phyloP scores from a whole-genome alignment of 306 rosid species.

The Quillaja saponaria region DNA sequence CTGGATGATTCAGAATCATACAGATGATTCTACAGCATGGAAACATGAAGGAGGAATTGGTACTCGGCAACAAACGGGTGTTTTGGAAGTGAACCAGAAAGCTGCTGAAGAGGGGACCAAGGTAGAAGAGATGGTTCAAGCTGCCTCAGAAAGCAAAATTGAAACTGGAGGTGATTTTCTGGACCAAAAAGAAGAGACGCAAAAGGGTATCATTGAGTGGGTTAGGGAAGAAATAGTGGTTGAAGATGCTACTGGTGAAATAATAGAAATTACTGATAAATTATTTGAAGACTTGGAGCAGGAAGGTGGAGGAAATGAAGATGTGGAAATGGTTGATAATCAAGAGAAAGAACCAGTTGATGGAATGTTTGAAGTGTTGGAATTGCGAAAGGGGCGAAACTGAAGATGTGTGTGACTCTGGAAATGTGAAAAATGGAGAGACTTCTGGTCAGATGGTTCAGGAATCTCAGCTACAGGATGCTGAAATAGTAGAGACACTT shows the following conservation, averaged over 20 bases:
- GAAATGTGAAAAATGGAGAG: background rate
- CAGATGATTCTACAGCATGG: background rate
- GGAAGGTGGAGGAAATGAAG: conserved; percentile 25
- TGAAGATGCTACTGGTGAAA: conserved; percentile 9
- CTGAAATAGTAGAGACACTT: conserved; percentile 13
- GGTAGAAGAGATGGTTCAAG: conserved; percentile 2
- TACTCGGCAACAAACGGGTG: too few species aligned
- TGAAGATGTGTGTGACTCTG: conserved; percentile 4
- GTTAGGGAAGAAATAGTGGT: conserved; percentile 17
- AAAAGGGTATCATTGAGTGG: background rate
- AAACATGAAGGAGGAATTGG: too few species aligned
- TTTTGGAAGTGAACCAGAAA: too few species aligned
- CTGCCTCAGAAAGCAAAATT: conserved; percentile 4
- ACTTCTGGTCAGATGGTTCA: background rate
- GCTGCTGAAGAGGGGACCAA: too few species aligned
- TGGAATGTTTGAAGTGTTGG: conserved; percentile 17
- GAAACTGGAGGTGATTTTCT: conserved; percentile 11
- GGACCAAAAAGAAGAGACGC: conserved; percentile 14
- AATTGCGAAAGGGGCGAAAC: conserved; percentile 16
- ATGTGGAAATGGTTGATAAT: conserved; percentile 17
- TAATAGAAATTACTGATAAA: background rate
- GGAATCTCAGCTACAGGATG: background rate
- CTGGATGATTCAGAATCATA: conserved; percentile 24
- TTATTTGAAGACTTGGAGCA: background rate
- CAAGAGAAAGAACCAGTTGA: background rate